phyloP scores from a whole-genome alignment of 352 stramenopile genomes.

The Phytophthora pseudosyringae region DNA sequence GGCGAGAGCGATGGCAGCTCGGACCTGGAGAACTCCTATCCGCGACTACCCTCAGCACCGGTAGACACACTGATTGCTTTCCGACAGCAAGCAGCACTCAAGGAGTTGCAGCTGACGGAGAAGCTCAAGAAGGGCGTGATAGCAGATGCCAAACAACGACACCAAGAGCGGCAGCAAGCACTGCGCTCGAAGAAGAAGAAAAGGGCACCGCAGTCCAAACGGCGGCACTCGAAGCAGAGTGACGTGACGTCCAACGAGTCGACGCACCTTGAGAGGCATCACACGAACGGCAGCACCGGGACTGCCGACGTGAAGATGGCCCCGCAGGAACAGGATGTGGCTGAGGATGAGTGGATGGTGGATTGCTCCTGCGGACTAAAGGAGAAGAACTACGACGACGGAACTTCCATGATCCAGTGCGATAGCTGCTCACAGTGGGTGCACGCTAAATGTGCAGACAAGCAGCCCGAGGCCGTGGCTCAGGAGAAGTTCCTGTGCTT shows the following conservation, averaged over 20 bases:
- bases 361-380: conserved; percentile 59
- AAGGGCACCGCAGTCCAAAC: conserved; percentile 31
- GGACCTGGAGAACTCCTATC: conserved; percentile 70
- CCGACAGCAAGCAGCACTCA: conserved; percentile 55
- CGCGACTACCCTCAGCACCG: conserved; percentile 54
- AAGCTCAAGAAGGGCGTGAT: conserved; percentile 49
- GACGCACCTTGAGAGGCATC: conserved; percentile 11
- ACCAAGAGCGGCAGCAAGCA: conserved; percentile 46
- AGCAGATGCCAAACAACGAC: conserved; percentile 38
- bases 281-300: conserved; percentile 19
- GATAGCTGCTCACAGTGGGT: conserved; percentile 64
- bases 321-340: conserved; percentile 12
- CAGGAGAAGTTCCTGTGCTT: conserved; percentile 70
- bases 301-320: conserved; percentile 11
- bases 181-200: conserved; percentile 44
- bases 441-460: conserved; percentile 63
- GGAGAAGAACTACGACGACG: conserved; percentile 68
- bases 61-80: conserved; percentile 66
- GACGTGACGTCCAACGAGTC: conserved; percentile 30
- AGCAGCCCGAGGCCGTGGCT: conserved; percentile 38
- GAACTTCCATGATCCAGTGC: conserved; percentile 70
- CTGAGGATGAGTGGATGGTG: conserved; percentile 66
- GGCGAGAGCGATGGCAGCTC: conserved; percentile 64
- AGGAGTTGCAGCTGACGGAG: conserved; percentile 60
- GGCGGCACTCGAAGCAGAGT: conserved; percentile 36